Base-by-base conservation (phyloP, 176 grass and related monocot species). In the Ananas comosus region DNA sequence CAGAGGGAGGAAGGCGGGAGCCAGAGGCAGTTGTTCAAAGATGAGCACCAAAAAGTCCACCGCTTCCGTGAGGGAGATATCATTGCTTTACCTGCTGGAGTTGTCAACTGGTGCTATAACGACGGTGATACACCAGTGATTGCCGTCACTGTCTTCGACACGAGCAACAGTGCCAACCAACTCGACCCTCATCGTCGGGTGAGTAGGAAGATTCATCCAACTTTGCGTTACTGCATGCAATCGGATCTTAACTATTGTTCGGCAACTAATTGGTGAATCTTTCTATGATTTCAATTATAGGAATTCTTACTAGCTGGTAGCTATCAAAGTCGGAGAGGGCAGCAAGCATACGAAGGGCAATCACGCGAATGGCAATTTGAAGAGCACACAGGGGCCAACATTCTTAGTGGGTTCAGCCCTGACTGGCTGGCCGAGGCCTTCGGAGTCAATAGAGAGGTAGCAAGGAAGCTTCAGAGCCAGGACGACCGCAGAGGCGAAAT, bases 151-250 rank as follows among this genome's bases (percentile, higher is more conserved):
- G 69, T 80, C 49, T 53, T 72, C 11, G 77, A 80, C 48, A 65
- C 23, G 13, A 80, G 77, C 68, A 80, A 66, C 68, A 72, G 25
- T 24, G 77, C 77, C n/a, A 80, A 80, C 68, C 77, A 73, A 52
- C 59, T 73, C 47, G 77, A 72, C 48, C 68, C 49, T 13, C n/a
- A 2, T 5, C 69, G 24, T 7, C 65, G 67, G 49, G 77, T 80
- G 65, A 51, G 57, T 19, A 19, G 28, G 58, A 13, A 51, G 8
- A 72, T 53, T 25, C 9, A 4, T 18, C 17, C 56, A 61, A 14
- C 56, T 61, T 61, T 61, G 33, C 5, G 33, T 42, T 42, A 42
- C 4, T 6, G 33, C 33, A 42, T 42, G 33, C 33, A 42, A 42
- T 42, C 33, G 33, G 33, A 42, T 42, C 56, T 61, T 22, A 9